Base-by-base conservation (phyloP, 768 basidiomycete species). In the Sistotremastrum suecicum region DNA sequence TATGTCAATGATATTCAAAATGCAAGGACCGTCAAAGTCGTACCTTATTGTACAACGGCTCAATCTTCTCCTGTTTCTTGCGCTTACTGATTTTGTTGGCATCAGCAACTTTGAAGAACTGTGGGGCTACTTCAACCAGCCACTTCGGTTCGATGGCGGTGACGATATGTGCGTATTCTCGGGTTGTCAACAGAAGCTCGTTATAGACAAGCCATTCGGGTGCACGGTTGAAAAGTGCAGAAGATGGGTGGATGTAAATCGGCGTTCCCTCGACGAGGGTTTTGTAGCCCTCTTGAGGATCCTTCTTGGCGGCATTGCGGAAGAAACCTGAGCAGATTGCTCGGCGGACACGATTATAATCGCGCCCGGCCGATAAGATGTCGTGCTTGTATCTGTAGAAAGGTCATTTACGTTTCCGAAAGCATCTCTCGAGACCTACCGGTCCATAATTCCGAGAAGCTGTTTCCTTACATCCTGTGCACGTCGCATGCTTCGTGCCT, bases 391-490 rank as follows among this genome's bases (percentile, higher is more conserved):
- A 97, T 48, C 86, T 89, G 51, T 46, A 35, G 41, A 5, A 48
- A 43, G 20, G 40, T 38, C 9, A 30, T 31, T 54, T 9, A 37
- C 31, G 56, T 34, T 46, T 33, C 11, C 34, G 33, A 8, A 39
- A 10, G 30, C 43, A 40, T 29, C 34, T 5, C 37, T 7, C 28
- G 33, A 4, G 34, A 67, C 76, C 52, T 69, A 88, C 78, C 95
- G 73, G 61, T 99, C 95, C 95, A 99, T 98, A 60, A 99, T 98
- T 50, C 95, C 95, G 37, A 98, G 69, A 45, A 99, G 64, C 64
- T 99, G 95, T 60, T 99, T 99, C 48, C 95, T 70, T 7, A 99
- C 90, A 70, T 99, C 95, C 63, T 98, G 92, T 4, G 94, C 95
- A 5, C 92, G 73, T 47, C 89, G 74, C 90, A 99, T 92, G 54